A percentile compares a stretch with the other conserved stretches of the same genome.
These are phyloP conservation scores for Cytospora paraplurivora DNA, from an alignment of 2,329 filamentous ascomycete genomes.

Conservation along the genomic window DNA sequence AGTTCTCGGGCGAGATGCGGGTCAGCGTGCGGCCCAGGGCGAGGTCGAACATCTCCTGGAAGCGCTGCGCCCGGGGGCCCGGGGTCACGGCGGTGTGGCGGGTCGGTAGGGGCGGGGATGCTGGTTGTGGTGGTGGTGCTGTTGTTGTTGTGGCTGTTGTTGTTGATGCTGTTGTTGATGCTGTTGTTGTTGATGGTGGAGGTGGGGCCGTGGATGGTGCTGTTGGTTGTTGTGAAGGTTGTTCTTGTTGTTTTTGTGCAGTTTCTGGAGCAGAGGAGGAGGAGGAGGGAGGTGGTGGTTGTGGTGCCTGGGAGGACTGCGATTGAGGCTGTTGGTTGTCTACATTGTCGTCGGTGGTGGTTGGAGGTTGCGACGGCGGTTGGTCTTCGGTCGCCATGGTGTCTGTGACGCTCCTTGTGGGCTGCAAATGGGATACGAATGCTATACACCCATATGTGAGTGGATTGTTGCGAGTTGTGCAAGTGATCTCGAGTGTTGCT, in stretches of 20 bases:
- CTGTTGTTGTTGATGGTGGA: conserved; percentile 40
- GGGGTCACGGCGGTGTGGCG: conserved; percentile 50
- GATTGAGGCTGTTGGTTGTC: conserved; percentile 11
- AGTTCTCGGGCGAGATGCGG: conserved; percentile 58
- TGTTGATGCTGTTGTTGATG: conserved; percentile 36
- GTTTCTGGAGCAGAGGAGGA: conserved; percentile 12
- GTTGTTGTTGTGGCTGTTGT: not conserved
- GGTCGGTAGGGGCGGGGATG: conserved; percentile 44
- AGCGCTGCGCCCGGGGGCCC: conserved; percentile 58
- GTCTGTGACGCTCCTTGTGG: not conserved
- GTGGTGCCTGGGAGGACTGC: not conserved
- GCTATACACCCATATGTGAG: conserved; percentile 4
- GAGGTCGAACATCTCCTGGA: conserved; percentile 56
- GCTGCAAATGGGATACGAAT: not conserved
- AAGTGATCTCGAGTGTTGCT: not conserved
- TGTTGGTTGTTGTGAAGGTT: conserved; percentile 36
- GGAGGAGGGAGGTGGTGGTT: not conserved
- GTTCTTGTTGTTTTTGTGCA: conserved; percentile 39
- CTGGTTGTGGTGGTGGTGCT: conserved; percentile 21
- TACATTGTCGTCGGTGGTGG: conserved; percentile 11
- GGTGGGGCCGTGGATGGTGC: not conserved
- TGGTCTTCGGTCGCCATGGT: conserved; percentile 25
- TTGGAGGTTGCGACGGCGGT: conserved; percentile 14
- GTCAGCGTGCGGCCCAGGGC: conserved; percentile 56
- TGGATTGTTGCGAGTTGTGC: not conserved